Evolutionary conservation across 306 rosid species (phyloP).

Genomic region (Hylodesmum podocarpum): DNA sequence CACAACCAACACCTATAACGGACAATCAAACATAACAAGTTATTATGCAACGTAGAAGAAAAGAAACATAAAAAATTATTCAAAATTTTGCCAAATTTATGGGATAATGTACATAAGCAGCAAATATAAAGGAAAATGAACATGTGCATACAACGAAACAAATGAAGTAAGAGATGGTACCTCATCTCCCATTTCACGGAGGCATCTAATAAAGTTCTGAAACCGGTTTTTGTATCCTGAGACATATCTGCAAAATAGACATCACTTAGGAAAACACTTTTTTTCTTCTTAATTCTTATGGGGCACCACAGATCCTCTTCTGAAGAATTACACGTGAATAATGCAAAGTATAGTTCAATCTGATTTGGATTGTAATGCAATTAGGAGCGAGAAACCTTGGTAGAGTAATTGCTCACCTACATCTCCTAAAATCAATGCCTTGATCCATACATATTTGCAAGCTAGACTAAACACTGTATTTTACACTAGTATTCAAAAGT

Average conservation of each 20-base stretch:
- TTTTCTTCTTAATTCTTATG: not conserved
- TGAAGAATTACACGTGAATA: not conserved
- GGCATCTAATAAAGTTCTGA: constrained; percentile 53
- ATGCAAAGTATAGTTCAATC: not conserved
- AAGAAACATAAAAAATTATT: not conserved
- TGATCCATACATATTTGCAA: not conserved
- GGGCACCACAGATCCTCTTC: not conserved
- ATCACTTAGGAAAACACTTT: not conserved
- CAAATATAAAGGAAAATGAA: constrained; percentile 11
- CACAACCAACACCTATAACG: constrained; percentile 88
- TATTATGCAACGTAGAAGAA: constrained; percentile 3
- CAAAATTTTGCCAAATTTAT: not conserved
- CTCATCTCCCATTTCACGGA: constrained; percentile 69
- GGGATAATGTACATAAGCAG: not conserved
- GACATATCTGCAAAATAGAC: constrained; percentile 45
- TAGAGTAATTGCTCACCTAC: not conserved
- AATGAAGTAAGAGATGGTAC: constrained; percentile 24
- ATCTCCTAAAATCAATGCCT: not conserved
- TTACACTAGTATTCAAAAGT: not conserved
- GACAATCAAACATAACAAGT: constrained; percentile 27
- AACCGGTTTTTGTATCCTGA: constrained; percentile 62
- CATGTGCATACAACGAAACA: not conserved
- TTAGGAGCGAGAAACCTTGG: constrained; percentile 6
- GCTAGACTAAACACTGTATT: not conserved
- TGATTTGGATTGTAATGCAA: not conserved